Conservation (phyloP, 176 grass and related monocot species). For the Themeda triandra region DNA sequence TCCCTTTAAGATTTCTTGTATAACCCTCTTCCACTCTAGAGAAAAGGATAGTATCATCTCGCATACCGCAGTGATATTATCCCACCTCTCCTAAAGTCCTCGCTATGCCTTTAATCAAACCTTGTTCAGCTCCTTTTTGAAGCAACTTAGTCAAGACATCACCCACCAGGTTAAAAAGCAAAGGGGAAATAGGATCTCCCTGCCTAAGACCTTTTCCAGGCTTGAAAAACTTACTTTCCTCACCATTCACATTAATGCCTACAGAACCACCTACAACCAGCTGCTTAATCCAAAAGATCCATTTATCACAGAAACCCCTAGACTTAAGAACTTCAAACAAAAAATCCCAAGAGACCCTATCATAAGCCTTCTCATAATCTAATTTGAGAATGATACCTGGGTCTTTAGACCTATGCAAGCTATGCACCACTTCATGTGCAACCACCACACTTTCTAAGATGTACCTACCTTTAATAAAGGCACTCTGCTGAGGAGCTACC, state of each 20-base stretch:
- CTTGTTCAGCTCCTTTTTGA: neutral
- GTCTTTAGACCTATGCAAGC: fast-evolving
- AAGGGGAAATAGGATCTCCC: fast-evolving
- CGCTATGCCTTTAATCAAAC: no score
- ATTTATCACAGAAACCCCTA: fast-evolving
- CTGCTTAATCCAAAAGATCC: neutral
- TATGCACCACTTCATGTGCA: neutral
- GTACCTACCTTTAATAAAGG: neutral
- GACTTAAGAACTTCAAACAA: fast-evolving
- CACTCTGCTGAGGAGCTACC: neutral
- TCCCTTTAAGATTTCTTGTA: no score
- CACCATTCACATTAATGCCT: neutral
- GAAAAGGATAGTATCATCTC: no score
- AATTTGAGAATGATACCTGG: neutral
- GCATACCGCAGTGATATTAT: no score
- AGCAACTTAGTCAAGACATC: neutral
- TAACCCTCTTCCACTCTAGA: no score
- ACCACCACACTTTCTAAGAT: neutral
- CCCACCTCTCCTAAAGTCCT: no score
- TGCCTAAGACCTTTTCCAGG: fast-evolving
- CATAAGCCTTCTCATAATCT: neutral
- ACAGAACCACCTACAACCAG: neutral
- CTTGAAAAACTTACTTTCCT: neutral
- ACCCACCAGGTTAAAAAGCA: neutral
- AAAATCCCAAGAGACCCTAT: neutral